These are phyloP conservation scores for Backusella morwellensis DNA, from an alignment of 192 early-diverging fungal species.

Conservation along the genomic window DNA sequence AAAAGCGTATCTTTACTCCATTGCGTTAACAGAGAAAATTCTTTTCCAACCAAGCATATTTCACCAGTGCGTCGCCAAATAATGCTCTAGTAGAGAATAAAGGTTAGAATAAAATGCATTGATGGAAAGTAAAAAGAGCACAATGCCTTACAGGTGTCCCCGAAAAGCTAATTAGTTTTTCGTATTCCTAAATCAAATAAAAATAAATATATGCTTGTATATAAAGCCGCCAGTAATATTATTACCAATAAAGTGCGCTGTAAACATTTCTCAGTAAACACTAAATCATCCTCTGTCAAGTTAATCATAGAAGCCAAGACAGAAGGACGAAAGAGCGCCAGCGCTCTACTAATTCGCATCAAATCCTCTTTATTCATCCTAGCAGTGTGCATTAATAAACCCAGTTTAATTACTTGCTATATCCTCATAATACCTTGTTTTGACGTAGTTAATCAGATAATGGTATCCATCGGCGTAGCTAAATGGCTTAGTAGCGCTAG, in stretches of 20 bases:
- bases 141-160: constrained; percentile 87
- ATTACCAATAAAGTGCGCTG: constrained; percentile 83
- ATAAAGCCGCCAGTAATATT: neutral
- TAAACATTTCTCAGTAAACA: constrained; percentile 97
- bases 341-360: constrained; percentile 87
- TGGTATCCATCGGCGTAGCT: constrained; percentile 94
- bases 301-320: constrained; percentile 94
- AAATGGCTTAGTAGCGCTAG: constrained; percentile 80
- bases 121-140: no score
- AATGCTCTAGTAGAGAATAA: neutral
- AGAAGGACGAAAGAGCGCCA: constrained; percentile 92
- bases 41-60: constrained; percentile 93
- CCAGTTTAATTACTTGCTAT: neutral
- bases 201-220: neutral
- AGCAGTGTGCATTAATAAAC: neutral
- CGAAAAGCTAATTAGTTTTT: constrained; percentile 90
- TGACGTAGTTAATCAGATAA: constrained; percentile 81
- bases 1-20: constrained; percentile 86
- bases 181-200: constrained; percentile 68
- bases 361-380: constrained; percentile 89
- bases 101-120: neutral
- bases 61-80: constrained; percentile 56
- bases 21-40: constrained; percentile 90
- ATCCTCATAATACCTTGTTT: constrained; percentile 55
- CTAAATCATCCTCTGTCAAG: constrained; percentile 87